These are phyloP conservation scores for Pyrus bretschneideri DNA, from an alignment of 306 rosid species.

Conservation along the genomic window DNA sequence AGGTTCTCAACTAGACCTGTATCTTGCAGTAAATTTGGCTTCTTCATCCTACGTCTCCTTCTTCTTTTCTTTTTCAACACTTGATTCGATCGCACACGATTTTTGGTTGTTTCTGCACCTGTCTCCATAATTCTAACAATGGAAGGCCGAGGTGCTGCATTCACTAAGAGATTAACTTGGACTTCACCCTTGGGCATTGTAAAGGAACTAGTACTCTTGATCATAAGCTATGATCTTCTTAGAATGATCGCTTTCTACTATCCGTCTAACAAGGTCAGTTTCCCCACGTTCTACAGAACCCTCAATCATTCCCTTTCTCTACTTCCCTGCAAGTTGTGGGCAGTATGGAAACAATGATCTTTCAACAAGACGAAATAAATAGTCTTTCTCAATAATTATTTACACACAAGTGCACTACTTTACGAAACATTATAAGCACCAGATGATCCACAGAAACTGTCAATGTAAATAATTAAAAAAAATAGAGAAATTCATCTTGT, in stretches of 20 bases:
- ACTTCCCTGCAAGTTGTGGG: slow-evolving; percentile 12
- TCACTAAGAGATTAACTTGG: slow-evolving; percentile 6
- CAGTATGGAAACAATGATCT: background rate
- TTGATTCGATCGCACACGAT: background rate
- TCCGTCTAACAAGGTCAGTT: background rate
- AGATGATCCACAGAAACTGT: background rate
- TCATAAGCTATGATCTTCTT: slow-evolving; percentile 9
- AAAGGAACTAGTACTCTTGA: slow-evolving; percentile 10
- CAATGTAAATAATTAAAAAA: background rate
- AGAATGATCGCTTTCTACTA: background rate
- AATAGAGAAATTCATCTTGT: background rate
- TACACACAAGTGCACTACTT: background rate
- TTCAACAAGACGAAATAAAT: background rate
- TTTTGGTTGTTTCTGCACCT: slow-evolving; percentile 7
- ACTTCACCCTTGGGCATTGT: slow-evolving; percentile 19
- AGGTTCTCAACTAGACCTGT: slow-evolving; percentile 9
- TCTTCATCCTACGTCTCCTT: slow-evolving; percentile 17
- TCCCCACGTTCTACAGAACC: slow-evolving; percentile 4
- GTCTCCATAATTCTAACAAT: slow-evolving; percentile 5
- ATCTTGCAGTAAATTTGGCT: slow-evolving; percentile 3
- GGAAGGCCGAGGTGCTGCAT: slow-evolving; percentile 12
- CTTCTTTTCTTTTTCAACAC: slow-evolving; percentile 15
- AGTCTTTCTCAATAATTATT: background rate
- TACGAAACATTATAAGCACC: background rate
- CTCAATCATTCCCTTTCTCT: slow-evolving; percentile 19